These are phyloP conservation scores for Byssothecium circinans DNA, from an alignment of 2,329 filamentous ascomycete genomes.

Conservation along the genomic window DNA sequence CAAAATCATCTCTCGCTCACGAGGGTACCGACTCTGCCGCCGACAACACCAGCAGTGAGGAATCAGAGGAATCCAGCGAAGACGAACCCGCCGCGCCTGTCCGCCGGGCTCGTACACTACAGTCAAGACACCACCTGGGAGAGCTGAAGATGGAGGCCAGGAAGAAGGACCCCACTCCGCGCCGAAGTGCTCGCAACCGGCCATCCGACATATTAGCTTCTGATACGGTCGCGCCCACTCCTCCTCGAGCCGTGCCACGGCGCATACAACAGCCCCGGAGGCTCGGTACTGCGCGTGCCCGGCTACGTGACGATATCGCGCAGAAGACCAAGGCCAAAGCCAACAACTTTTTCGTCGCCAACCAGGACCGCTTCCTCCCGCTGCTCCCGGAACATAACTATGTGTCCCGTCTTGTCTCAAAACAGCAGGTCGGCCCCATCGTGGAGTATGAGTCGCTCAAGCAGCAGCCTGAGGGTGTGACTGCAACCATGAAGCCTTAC, in stretches of 20 bases:
- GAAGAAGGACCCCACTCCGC: conserved; percentile 17
- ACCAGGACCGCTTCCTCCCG: conserved; percentile 52
- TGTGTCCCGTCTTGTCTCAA: conserved; percentile 42
- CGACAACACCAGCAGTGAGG: neutral
- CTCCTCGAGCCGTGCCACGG: conserved; percentile 8
- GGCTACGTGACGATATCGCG: conserved; percentile 47
- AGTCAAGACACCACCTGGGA: conserved; percentile 17
- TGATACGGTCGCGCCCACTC: conserved; percentile 25
- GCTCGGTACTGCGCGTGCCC: conserved; percentile 44
- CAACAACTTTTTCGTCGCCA: conserved; percentile 49
- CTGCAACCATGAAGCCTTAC: conserved; percentile 80
- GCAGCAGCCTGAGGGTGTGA: conserved; percentile 51
- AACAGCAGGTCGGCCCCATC: conserved; percentile 24
- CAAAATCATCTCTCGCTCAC: neutral
- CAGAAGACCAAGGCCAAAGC: conserved; percentile 48
- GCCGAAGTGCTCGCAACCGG: conserved; percentile 27
- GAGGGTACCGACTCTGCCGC: conserved; percentile 3
- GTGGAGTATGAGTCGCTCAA: conserved; percentile 46
- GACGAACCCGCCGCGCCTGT: conserved; percentile 26
- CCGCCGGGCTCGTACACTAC: conserved; percentile 10
- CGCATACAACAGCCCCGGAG: conserved; percentile 22
- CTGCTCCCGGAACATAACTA: conserved; percentile 50
- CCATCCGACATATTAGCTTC: conserved; percentile 34
- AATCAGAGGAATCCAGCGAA: conserved; percentile 3
- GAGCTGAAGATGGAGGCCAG: conserved; percentile 39